Percentiles rank a stretch among this genome's conserved stretches.
Evolutionary conservation across 2,329 filamentous ascomycete species (phyloP).

Genomic region (Coleophoma cylindrospora): DNA sequence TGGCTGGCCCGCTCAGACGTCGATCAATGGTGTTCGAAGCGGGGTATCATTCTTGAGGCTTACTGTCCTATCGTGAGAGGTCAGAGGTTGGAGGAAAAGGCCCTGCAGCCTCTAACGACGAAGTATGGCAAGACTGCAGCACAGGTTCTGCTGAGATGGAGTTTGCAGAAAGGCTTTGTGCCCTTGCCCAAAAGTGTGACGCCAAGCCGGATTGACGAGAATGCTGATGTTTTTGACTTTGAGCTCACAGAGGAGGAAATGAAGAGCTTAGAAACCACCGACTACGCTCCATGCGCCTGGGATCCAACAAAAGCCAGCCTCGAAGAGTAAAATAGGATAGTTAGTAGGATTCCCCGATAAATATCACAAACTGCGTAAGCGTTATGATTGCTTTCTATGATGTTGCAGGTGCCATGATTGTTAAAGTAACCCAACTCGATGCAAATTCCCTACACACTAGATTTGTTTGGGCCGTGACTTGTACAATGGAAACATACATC

Average conservation of each 20-base stretch:
- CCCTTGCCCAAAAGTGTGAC: conserved; percentile 73
- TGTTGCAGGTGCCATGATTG: too few species aligned
- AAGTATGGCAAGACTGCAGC: conserved; percentile 71
- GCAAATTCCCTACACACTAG: too few species aligned
- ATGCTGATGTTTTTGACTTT: conserved; percentile 51
- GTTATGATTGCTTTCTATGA: too few species aligned
- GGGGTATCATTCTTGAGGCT: conserved; percentile 57
- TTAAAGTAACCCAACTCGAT: too few species aligned
- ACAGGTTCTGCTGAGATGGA: conserved; percentile 77
- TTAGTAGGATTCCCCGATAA: too few species aligned
- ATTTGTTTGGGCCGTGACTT: too few species aligned
- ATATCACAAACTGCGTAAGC: too few species aligned
- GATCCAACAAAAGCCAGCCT: conserved; percentile 46
- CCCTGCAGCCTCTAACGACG: conserved; percentile 57
- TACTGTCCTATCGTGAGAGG: conserved; percentile 61
- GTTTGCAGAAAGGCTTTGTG: conserved; percentile 71
- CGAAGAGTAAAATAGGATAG: conserved; percentile 25
- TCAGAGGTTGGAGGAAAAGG: conserved; percentile 64
- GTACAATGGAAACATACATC: too few species aligned
- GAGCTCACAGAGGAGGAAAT: conserved; percentile 49
- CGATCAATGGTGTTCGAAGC: conserved; percentile 66
- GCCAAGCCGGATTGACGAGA: conserved; percentile 60
- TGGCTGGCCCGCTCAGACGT: conserved; percentile 82
- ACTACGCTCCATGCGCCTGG: conserved; percentile 52
- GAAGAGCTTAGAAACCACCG: conserved; percentile 40